Evolutionary conservation across 2,329 filamentous ascomycete species (phyloP), one percentile per base, ranked within the genome.

Genomic region (Lachnellula arida): DNA sequence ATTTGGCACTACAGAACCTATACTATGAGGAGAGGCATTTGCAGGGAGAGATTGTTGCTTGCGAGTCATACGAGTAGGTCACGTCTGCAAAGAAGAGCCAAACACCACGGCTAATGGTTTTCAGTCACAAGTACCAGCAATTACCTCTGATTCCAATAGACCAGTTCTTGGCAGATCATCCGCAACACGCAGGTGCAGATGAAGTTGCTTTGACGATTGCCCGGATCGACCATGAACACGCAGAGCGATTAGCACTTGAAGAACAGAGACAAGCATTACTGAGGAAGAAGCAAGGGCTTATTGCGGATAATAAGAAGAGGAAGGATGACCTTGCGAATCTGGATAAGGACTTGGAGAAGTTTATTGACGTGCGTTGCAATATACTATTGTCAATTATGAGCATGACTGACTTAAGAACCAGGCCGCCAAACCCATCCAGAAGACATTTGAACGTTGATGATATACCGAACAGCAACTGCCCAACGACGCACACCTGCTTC

Each of bases 21-120:
- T 95, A 94, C 72, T 99, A 99, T 69, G 93, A 99, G 73, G 92
- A 97, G 75, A 81, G 90, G 53, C 91, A 97, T 72, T 76, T 99
- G 53, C 85, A 89, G 61, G 89, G 89, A 49, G 94, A 99, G 74
- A 97, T 99, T 59, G 78, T 83, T 0, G 91, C 89, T 8, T 97
- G 94, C 71, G 89, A 96, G 70, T 88, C 86, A 51, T 97, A 95
- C 66, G 89, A 96, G 91, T 96, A 75, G 60, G 89, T 81, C 12
- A n/a, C n/a, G n/a, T 43, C n/a, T 6, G 11, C n/a, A 5, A 7
- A 44, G 17, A 22, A 19, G 19, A 5, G 42, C 11, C 5, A 2
- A 19, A 19, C 5, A 17, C 42, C 23, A 11, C 23, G 6, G 61
- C 55, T 68, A 32, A 65, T 44, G 65, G 46, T 54, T 28, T 35